Percentiles rank a stretch among this genome's conserved stretches.
Evolutionary conservation across 805 yeast genomes (phyloP).

Genomic region (Yamadazyma sp.): DNA sequence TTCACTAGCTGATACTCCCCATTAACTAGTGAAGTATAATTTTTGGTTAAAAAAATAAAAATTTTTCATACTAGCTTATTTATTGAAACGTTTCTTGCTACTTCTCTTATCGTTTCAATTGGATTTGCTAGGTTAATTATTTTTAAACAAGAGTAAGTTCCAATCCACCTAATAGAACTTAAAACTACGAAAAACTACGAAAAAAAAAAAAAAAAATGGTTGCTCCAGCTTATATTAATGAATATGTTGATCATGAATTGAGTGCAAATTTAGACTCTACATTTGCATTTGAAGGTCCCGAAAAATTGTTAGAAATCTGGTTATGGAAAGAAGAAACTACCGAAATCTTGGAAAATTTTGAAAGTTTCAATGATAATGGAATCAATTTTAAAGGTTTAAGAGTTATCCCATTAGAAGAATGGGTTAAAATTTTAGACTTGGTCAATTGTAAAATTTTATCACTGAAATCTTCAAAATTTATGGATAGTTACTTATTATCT

Average conservation of each 20-base stretch:
- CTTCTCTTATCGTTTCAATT: conserved; percentile 45
- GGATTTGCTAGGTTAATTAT: conserved; percentile 11
- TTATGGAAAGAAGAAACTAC: conserved; percentile 55
- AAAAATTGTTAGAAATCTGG: conserved; percentile 89
- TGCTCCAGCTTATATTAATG: conserved; percentile 41
- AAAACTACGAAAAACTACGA: conserved; percentile 8
- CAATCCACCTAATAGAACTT: conserved; percentile 29
- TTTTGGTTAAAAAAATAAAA: conserved; percentile 17
- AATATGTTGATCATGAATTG: conserved; percentile 73
- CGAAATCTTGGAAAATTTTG: conserved; percentile 1
- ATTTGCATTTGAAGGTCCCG: conserved; percentile 96
- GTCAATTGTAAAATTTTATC: conserved; percentile 90
- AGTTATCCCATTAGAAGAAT: conserved; percentile 58
- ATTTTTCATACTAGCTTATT: conserved; percentile 9
- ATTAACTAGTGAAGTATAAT: conserved; percentile 25
- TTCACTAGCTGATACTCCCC: conserved; percentile 38
- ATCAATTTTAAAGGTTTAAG: conserved; percentile 44
- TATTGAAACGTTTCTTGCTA: conserved; percentile 46
- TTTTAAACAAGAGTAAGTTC: conserved; percentile 36
- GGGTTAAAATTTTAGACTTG: conserved; percentile 72
- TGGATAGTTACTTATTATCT: conserved; percentile 83
- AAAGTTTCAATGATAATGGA: conserved; percentile 16
- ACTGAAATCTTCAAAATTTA: conserved; percentile 56
- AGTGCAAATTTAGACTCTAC: conserved; percentile 81
- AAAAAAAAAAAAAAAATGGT: conserved; percentile 26